Evolutionary conservation across 2,329 filamentous ascomycete species (phyloP).

Genomic region (Sphaceloma murrayae): DNA sequence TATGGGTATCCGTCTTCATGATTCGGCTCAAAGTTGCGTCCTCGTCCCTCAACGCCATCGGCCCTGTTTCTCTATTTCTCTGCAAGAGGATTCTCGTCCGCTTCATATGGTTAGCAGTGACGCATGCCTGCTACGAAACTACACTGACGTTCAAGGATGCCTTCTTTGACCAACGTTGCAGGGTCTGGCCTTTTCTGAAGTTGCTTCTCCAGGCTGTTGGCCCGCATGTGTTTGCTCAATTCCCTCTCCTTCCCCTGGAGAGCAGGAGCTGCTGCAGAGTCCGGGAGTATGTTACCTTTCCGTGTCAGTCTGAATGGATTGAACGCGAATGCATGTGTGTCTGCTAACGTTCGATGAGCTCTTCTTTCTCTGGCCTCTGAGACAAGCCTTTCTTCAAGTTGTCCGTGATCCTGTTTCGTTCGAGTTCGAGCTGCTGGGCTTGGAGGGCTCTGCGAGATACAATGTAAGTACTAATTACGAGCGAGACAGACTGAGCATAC

Average conservation of each 20-base stretch:
- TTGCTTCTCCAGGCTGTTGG: slow-evolving; percentile 78
- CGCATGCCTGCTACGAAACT: too few species aligned
- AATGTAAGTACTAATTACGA: too few species aligned
- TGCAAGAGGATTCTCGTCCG: slow-evolving; percentile 13
- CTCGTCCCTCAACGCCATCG: slow-evolving; percentile 1
- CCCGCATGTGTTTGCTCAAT: slow-evolving; percentile 79
- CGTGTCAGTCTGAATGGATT: neutral
- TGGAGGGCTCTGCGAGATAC: slow-evolving; percentile 52
- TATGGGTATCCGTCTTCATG: slow-evolving; percentile 7
- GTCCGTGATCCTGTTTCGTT: slow-evolving; percentile 54
- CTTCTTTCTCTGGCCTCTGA: slow-evolving; percentile 57
- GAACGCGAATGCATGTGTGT: neutral
- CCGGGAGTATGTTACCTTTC: slow-evolving; percentile 75
- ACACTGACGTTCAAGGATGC: slow-evolving; percentile 56
- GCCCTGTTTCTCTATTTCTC: slow-evolving; percentile 2
- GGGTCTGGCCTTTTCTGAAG: slow-evolving; percentile 67
- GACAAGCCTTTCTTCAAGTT: slow-evolving; percentile 55
- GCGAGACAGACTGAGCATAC: slow-evolving; percentile 39
- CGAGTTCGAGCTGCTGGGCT: slow-evolving; percentile 51
- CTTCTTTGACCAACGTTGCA: slow-evolving; percentile 66
- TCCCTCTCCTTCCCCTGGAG: slow-evolving; percentile 74
- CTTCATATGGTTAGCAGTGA: neutral
- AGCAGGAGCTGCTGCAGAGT: slow-evolving; percentile 65
- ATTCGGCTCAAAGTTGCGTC: neutral
- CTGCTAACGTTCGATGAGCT: slow-evolving; percentile 65